phyloP scores from a whole-genome alignment of 768 basidiomycete genomes.

The Boletus insuetus region DNA sequence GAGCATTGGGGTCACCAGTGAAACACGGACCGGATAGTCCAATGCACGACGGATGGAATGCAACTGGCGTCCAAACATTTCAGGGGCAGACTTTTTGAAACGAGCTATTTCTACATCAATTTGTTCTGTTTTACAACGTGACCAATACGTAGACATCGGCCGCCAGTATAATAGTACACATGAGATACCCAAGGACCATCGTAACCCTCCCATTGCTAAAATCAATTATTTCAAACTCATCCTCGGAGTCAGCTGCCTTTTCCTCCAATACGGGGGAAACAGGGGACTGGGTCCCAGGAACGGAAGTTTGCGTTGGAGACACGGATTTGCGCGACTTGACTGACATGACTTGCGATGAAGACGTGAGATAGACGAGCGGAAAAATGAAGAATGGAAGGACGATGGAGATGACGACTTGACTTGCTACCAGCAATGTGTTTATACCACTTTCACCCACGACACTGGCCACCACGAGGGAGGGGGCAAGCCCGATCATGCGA shows the following conservation, averaged over 20 bases:
- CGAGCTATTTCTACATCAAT: background rate
- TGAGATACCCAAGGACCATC: conserved; percentile 47
- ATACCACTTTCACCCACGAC: conserved; percentile 69
- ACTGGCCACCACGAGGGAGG: conserved; percentile 76
- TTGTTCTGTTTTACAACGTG: conserved; percentile 36
- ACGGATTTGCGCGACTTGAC: conserved; percentile 34
- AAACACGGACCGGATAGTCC: no score
- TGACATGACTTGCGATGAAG: conserved; percentile 65
- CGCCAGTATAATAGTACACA: conserved; percentile 63
- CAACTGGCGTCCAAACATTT: no score
- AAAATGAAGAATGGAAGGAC: conserved; percentile 84
- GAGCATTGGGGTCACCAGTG: no score
- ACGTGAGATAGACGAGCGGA: conserved; percentile 74
- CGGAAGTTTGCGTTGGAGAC: background rate
- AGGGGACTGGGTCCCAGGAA: background rate
- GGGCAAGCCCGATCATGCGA: conserved; percentile 76
- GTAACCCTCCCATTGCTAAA: conserved; percentile 59
- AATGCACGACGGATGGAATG: no score
- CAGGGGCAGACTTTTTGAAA: background rate
- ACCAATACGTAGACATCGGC: conserved; percentile 80
- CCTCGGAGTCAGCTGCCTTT: conserved; percentile 19
- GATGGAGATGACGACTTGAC: conserved; percentile 81
- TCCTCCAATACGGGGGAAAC: background rate
- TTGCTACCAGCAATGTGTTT: conserved; percentile 76
- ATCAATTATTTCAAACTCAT: conserved; percentile 42